Evolutionary conservation across 257 asterid genomes (phyloP).

Genomic region (Scutellaria minor): DNA sequence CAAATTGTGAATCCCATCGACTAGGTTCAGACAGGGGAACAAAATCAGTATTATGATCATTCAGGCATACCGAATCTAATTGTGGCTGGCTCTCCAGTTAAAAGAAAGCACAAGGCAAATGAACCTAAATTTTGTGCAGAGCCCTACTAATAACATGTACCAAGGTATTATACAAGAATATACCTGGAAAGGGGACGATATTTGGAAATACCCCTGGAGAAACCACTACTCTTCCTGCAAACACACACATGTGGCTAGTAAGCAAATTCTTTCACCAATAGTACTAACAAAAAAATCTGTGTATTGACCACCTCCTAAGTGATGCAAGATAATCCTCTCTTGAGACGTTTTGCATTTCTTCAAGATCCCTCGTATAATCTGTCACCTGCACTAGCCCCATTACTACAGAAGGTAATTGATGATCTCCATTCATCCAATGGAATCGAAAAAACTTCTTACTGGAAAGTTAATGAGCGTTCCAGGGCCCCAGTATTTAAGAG

Average conservation of each 20-base stretch:
- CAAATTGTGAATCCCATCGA: constrained; percentile 86
- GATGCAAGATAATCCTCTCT: constrained; percentile 98
- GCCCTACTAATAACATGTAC: background rate
- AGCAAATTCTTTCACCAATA: constrained; percentile 28
- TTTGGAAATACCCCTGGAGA: constrained; percentile 91
- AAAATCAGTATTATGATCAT: too few relatives aligned
- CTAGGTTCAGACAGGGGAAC: constrained; percentile 46
- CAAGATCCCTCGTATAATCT: constrained; percentile 93
- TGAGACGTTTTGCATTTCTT: constrained; percentile 94
- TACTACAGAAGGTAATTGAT: constrained; percentile 11
- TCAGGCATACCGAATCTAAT: too few relatives aligned
- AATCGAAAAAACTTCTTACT: constrained; percentile 52
- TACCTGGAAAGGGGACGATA: constrained; percentile 97
- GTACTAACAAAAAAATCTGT: background rate
- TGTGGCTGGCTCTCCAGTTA: constrained; percentile 17
- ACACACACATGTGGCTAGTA: constrained; percentile 28
- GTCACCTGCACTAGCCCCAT: constrained; percentile 67
- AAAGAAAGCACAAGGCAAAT: constrained; percentile 9
- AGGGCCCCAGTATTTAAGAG: constrained; percentile 98
- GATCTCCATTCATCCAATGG: constrained; percentile 15
- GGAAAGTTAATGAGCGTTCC: constrained; percentile 98
- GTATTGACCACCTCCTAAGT: constrained; percentile 89
- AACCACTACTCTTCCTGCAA: constrained; percentile 98
- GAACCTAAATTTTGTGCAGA: constrained; percentile 14
- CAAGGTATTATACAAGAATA: constrained; percentile 21